Evolutionary conservation across 345 rosid species (phyloP), one percentile per base, ranked within the genome.

Genomic region (Isatis tinctoria): DNA sequence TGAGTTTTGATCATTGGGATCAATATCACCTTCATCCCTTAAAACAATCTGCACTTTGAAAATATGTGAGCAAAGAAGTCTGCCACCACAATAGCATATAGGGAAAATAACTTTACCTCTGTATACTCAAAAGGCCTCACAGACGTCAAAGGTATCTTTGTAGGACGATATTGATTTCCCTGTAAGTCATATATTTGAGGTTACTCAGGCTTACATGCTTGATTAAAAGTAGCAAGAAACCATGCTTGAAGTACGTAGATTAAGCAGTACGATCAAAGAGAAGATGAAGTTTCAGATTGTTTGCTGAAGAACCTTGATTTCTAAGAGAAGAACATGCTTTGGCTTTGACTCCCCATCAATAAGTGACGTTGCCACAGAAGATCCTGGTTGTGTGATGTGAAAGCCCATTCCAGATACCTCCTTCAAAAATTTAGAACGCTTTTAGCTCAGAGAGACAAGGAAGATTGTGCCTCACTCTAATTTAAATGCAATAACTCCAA

Each of bases 261-360:
- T 57, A 70, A 57, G 66, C 47, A 65, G 37, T 64, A 27, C 3
- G 24, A 77, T 40, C 48, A 58, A 49, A 75, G 22, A 67, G 51
- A 62, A 45, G 43, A 62, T 62, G 14, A 30, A 60, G 28, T 69
- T 65, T 56, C 30, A 67, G 14, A 49, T 69, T 78, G 65, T 64
- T 70, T 41, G 60, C 62, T 62, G 64, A 35, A 26, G 30, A 72
- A 90, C 98, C 99, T 91, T 95, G 77, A 95, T 88, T 87, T 95
- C 99, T 64, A 95, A 84, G 72, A 92, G 97, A 79, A 95, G 96
- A 68, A 90, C 96, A 80, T 95, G 99, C 80, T 95, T 95, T 56
- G 91, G 99, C 82, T 90, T 95, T 75, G 99, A 92, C 79, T 95
- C 99, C 72, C 99, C 99, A 81, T 92, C 97, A 78, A 95, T 95